Evolutionary conservation across 768 basidiomycete species (phyloP).

Genomic region (Symmetrospora coprosmae): DNA sequence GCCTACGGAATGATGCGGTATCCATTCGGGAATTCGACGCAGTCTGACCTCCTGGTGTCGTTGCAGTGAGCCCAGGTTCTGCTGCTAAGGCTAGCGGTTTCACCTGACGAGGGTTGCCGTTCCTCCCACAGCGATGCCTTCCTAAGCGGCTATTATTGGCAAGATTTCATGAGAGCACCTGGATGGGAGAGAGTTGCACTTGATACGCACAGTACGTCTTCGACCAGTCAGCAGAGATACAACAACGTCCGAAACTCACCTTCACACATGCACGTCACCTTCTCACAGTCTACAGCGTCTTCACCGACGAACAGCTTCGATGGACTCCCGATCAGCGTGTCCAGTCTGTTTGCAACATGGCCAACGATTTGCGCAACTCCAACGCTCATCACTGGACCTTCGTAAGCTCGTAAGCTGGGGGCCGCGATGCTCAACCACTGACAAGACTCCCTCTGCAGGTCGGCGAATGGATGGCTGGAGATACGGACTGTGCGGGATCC

Average conservation of each 20-base stretch:
- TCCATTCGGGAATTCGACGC: slow-evolving; percentile 5
- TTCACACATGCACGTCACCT: too few species aligned
- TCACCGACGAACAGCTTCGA: not conserved
- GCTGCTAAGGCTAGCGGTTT: too few species aligned
- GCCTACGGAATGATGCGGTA: not conserved
- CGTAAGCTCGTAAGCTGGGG: too few species aligned
- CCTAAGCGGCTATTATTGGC: not conserved
- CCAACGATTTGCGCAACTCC: not conserved
- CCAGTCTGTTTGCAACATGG: not conserved
- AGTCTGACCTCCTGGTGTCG: too few species aligned
- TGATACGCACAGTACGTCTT: slow-evolving; percentile 2
- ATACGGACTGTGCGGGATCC: slow-evolving; percentile 37
- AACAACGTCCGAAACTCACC: not conserved
- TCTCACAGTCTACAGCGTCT: slow-evolving; percentile 16
- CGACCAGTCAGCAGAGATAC: not conserved
- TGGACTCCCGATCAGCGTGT: not conserved
- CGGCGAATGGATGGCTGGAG: slow-evolving; percentile 37
- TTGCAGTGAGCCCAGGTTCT: too few species aligned
- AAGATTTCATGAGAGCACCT: slow-evolving; percentile 1
- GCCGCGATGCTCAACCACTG: too few species aligned
- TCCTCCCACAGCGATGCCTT: slow-evolving; percentile 10
- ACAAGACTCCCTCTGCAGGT: too few species aligned
- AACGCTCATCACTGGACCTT: slow-evolving; percentile 3
- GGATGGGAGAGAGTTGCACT: slow-evolving; percentile 10
- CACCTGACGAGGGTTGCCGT: too few species aligned